Conservation (phyloP, 345 rosid genomes). For the Ceriops zippeliana region DNA sequence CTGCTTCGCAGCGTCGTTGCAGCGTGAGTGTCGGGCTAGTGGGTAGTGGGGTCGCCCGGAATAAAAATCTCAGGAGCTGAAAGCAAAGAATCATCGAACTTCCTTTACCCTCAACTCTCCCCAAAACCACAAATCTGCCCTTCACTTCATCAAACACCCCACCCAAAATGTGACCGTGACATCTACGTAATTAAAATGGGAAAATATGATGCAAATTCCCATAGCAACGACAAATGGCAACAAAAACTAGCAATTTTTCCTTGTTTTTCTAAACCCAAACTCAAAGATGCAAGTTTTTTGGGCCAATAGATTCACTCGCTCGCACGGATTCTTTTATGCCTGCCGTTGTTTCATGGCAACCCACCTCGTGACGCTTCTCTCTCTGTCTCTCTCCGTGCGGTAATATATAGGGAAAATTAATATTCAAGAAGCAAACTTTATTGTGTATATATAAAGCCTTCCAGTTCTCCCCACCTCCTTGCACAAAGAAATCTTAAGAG, state of each 20-base stretch:
- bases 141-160: not conserved
- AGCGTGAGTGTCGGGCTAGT: slow-evolving; percentile 7
- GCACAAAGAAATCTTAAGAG: too few relatives aligned
- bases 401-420: too few relatives aligned
- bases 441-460: too few relatives aligned
- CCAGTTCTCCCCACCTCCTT: too few relatives aligned
- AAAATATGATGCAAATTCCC: not conserved
- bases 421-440: too few relatives aligned
- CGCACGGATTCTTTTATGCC: slow-evolving; percentile 28
- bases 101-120: not conserved
- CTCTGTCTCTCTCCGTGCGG: not conserved
- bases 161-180: not conserved
- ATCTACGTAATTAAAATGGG: not conserved
- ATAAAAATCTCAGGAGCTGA: not conserved
- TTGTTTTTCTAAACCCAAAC: not conserved
- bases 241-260: too few relatives aligned
- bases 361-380: not conserved
- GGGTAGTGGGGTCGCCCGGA: not conserved
- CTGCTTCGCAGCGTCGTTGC: not conserved
- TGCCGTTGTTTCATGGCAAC: slow-evolving; percentile 24
- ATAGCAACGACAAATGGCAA: too few relatives aligned
- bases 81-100: too few relatives aligned
- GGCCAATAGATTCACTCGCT: slow-evolving; percentile 47
- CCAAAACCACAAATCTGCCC: not conserved
- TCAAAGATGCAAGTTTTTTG: slow-evolving; percentile 17